Conservation (phyloP, 306 rosid genomes). For the Potentilla sterilis region DNA sequence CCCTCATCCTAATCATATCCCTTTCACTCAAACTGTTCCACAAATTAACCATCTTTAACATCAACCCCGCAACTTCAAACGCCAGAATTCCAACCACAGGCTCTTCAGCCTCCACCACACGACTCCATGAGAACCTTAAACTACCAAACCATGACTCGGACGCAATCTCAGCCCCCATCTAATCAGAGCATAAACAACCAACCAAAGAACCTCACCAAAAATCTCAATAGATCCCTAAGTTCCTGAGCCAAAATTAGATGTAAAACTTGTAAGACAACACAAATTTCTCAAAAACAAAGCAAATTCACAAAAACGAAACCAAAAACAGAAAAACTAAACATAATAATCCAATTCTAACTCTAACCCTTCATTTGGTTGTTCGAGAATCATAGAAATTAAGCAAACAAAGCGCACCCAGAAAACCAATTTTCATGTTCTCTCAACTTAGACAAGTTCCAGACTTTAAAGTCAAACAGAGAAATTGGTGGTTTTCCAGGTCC, state of each 20-base stretch:
- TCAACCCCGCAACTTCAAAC: slow-evolving; percentile 67
- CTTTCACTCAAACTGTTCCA: slow-evolving; percentile 65
- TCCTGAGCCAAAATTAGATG: slow-evolving; percentile 37
- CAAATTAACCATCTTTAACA: slow-evolving; percentile 62
- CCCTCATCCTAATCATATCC: slow-evolving; percentile 45
- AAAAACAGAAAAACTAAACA: not conserved
- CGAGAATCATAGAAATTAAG: not conserved
- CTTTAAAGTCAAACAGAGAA: not conserved
- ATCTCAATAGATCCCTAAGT: slow-evolving; percentile 15
- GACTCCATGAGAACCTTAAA: slow-evolving; percentile 44
- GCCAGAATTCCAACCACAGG: slow-evolving; percentile 67
- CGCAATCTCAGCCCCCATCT: slow-evolving; percentile 44
- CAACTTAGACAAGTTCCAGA: not conserved
- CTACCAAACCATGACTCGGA: slow-evolving; percentile 43
- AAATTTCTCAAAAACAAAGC: not conserved
- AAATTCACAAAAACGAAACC: no score
- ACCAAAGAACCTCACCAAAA: slow-evolving; percentile 17
- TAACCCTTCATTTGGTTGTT: slow-evolving; percentile 15
- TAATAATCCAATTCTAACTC: not conserved
- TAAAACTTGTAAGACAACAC: slow-evolving; percentile 11
- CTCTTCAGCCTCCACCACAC: slow-evolving; percentile 36
- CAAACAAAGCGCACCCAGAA: not conserved
- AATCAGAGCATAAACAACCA: slow-evolving; percentile 19
- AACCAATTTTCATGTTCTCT: not conserved
- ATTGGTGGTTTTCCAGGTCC: not conserved